Base-by-base conservation (phyloP, 2,329 filamentous ascomycete species). In the Ceratocystis cubensis region DNA sequence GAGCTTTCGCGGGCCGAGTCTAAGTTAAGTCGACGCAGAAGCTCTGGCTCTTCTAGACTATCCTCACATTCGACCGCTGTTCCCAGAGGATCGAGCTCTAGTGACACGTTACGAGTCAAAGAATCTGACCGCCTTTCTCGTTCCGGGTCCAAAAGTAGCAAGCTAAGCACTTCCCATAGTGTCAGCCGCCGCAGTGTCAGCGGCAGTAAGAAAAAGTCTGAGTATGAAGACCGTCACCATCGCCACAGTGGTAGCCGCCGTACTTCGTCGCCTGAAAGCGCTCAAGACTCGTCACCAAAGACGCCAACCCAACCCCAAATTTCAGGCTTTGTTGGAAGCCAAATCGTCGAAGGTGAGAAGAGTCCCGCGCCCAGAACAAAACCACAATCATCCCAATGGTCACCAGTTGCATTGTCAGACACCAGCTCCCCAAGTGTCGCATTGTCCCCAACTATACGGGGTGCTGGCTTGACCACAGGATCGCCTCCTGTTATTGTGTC, bases 1-100 rank as follows among this genome's bases (percentile, higher is more conserved):
- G 74, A 73, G 28, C 46, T 76, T 0, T 79, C 78, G 61, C 75
- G 78, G 70, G 78, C 77, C 28, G 75, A 72, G 61, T 81, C 80
- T 20, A 64, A 63, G 50, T 17, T 67, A 10, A 65, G 66, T 46
- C 66, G 66, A 0, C 81, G 80, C 69, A 69, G 84, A 66, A 82
- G 82, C 69, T 76, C 73, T 68, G 37, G 59, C 30, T 80, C 80
- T 69, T 86, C 84, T 5, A 81, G 78, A 69, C 75, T 78, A 1
- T 85, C 84, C 2, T 86, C 83, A 74, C 78, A 86, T 72, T 79
- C 84, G 37, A 82, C 82, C 28, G 81, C 77, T 69, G 74, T 83
- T 41, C 68, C 63, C 25, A 57, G 65, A 59, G 44, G 45, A 22
- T 65, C 57, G 33, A 67, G 46, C 20, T 65, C 63, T 37, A 37